These are phyloP conservation scores for Microthyrium microscopicum DNA, from an alignment of 2,329 filamentous ascomycete species.

Conservation along the genomic window DNA sequence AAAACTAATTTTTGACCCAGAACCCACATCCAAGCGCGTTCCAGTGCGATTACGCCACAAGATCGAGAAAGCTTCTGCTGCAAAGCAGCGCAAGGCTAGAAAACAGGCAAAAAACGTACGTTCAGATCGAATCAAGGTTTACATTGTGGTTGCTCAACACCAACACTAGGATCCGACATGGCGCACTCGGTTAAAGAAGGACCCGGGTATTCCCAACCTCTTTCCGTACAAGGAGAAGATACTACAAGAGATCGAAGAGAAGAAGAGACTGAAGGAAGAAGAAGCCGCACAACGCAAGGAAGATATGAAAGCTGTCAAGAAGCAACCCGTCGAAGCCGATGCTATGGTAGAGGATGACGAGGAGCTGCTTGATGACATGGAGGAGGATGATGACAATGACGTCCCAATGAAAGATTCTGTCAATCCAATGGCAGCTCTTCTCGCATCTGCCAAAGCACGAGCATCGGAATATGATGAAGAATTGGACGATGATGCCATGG, in stretches of 20 bases:
- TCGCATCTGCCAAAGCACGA: slow-evolving; percentile 66
- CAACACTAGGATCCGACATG: slow-evolving; percentile 97
- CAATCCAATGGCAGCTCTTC: slow-evolving; percentile 82
- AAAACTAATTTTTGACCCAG: slow-evolving; percentile 28
- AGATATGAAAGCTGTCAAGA: slow-evolving; percentile 37
- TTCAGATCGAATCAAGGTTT: slow-evolving; percentile 4
- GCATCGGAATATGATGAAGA: slow-evolving; percentile 58
- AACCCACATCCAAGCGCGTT: slow-evolving; percentile 87
- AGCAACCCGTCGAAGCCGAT: slow-evolving; percentile 16
- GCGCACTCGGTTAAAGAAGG: slow-evolving; percentile 89
- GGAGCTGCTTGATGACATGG: slow-evolving; percentile 26
- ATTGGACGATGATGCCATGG: slow-evolving; percentile 40
- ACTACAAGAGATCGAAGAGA: slow-evolving; percentile 86
- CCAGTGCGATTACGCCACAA: slow-evolving; percentile 84
- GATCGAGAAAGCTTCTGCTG: slow-evolving; percentile 79
- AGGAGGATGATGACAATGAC: slow-evolving; percentile 38
- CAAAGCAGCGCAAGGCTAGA: slow-evolving; percentile 79
- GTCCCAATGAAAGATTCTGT: slow-evolving; percentile 49
- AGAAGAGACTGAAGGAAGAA: slow-evolving; percentile 62
- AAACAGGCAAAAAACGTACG: slow-evolving; percentile 71
- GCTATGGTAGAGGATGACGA: slow-evolving; percentile 15
- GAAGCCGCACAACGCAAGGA: slow-evolving; percentile 56
- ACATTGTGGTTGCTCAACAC: slow-evolving; percentile 14
- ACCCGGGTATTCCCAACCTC: slow-evolving; percentile 90
- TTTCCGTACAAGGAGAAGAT: slow-evolving; percentile 97